Evolutionary conservation across 2,329 filamentous ascomycete species (phyloP), one percentile per base, ranked within the genome.

Genomic region (Monosporascus cannonballus): DNA sequence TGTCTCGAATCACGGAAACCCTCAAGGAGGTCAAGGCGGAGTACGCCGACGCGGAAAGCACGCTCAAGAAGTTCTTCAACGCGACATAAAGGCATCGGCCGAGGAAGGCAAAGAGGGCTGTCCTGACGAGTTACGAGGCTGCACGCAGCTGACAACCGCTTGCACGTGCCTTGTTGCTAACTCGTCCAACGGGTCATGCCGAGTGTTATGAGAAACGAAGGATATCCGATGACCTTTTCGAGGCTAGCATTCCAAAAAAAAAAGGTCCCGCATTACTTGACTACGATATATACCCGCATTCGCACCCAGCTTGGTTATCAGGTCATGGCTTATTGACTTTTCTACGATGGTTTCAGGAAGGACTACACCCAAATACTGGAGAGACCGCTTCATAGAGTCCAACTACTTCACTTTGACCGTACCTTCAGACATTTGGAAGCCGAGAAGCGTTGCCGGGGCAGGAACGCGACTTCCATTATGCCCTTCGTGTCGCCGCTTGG

Each of bases 1-100:
- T 96, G 37, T 71, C 80, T 56, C 83, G 82, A 56, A 89, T 96
- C 64, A 77, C 76, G 59, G 81, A 84, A 45, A 89, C 85, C 7
- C 79, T 97, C 57, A 74, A 76, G 47, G 76, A 80, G 46, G 87
- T 90, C 56, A 91, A 92, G 76, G 70, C 75, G 55, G 91, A 96
- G 64, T 96, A 91, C 69, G 69, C 76, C 47, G 85, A 89, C 51
- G 87, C 87, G 49, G 85, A 92, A 71, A 77, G 73, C 58, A 77
- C 83, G 54, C 79, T 99, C 65, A 80, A 76, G 67, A 73, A 78
- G 59, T 96, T 90, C 70, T 96, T 87, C 69, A 61, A 61, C 49
- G 59, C 62, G 47, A 54, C 59, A 46, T 64, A 64, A 51, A 25
- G 47, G 45, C 34, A 47, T 42, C 51, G 46, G 52, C 18, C 41